Evolutionary conservation across 257 asterid genomes (phyloP).

Genomic region (Nicotiana otophora): DNA sequence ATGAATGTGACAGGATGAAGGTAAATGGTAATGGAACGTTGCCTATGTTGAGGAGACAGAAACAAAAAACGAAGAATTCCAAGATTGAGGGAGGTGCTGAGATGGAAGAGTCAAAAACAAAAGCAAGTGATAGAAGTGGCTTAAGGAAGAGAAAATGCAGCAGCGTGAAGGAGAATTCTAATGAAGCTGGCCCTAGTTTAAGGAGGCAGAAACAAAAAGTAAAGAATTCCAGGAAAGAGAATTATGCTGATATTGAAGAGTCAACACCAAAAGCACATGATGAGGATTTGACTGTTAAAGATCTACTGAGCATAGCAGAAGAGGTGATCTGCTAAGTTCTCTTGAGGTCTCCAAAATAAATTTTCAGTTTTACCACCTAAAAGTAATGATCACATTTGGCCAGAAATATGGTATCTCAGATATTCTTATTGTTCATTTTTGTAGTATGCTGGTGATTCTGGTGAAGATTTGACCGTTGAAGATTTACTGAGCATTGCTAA

Average conservation of each 20-base stretch:
- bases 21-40: background rate
- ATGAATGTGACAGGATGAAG: background rate
- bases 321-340: slow-evolving; percentile 24
- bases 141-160: slow-evolving; percentile 1
- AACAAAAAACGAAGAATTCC: background rate
- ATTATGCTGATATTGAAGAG: slow-evolving; percentile 10
- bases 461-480: slow-evolving; percentile 35
- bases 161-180: background rate
- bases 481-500: slow-evolving; percentile 37
- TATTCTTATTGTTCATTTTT: background rate
- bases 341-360: background rate
- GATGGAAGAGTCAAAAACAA: background rate
- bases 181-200: background rate
- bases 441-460: slow-evolving; percentile 5
- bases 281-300: slow-evolving; percentile 17
- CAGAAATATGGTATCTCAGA: background rate
- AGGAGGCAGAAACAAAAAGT: slow-evolving; percentile 9
- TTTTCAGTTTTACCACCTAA: background rate
- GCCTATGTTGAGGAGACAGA: background rate
- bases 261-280: slow-evolving; percentile 6
- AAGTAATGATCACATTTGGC: background rate
- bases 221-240: background rate
- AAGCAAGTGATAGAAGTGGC: background rate
- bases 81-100: background rate
- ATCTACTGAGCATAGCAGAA: slow-evolving; percentile 30